A percentile compares a stretch with the other conserved stretches of the same genome.
Conservation (phyloP, 768 basidiomycete species). For the Gautieria morchelliformis region DNA sequence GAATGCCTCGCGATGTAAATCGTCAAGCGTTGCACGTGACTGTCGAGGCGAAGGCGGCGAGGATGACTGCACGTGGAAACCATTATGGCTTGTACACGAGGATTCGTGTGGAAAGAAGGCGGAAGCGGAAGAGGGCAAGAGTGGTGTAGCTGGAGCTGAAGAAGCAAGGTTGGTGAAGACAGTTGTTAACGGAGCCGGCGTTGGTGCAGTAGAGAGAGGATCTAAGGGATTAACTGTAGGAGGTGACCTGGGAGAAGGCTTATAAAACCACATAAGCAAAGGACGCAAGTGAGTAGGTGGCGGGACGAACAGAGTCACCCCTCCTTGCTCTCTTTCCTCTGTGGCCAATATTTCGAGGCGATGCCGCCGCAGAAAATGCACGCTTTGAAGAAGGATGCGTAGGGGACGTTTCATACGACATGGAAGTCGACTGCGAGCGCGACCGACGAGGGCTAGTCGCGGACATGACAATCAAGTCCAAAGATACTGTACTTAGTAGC, state of each 20-base stretch:
- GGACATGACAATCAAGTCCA: background rate
- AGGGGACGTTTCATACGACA: background rate
- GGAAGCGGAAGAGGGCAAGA: background rate
- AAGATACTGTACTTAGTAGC: background rate
- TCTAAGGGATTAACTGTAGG: background rate
- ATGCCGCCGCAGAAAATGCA: background rate
- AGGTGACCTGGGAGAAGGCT: background rate
- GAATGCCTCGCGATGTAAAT: slow-evolving; percentile 53
- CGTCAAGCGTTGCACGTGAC: slow-evolving; percentile 22
- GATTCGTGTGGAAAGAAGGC: background rate
- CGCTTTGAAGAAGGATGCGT: background rate
- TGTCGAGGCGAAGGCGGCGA: background rate
- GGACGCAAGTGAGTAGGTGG: background rate
- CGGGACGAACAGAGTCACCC: background rate
- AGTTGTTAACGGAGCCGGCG: background rate
- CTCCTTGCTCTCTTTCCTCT: slow-evolving; percentile 1
- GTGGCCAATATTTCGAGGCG: background rate
- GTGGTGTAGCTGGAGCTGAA: background rate
- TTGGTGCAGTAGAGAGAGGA: background rate
- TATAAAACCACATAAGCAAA: background rate
- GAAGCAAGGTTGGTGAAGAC: background rate
- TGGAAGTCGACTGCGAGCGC: background rate
- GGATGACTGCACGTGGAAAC: background rate
- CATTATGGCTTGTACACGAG: background rate
- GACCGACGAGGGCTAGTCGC: background rate